These are phyloP conservation scores for Aspergillus cejpii DNA, from an alignment of 2,329 filamentous ascomycete genomes.

Conservation along the genomic window DNA sequence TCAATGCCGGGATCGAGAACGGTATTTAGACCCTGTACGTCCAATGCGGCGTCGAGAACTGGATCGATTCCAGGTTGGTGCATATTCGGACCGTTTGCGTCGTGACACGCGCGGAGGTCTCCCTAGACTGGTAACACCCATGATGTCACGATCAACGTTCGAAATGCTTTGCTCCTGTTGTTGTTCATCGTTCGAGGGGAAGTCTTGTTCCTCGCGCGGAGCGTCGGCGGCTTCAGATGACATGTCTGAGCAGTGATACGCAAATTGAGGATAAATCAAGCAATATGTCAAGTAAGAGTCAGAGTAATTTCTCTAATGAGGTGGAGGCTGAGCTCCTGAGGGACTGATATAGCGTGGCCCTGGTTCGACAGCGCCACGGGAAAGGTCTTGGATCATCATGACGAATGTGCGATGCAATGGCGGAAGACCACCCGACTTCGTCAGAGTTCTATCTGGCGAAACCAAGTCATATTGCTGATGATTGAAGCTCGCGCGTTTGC, in stretches of 20 bases:
- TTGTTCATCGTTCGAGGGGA: slow-evolving; percentile 1
- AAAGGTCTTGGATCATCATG: slow-evolving; percentile 1
- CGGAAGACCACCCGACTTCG: not conserved
- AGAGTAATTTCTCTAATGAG: not conserved
- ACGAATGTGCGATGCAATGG: not conserved
- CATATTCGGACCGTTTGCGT: slow-evolving; percentile 5
- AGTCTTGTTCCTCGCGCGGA: slow-evolving; percentile 4
- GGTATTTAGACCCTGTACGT: slow-evolving; percentile 13
- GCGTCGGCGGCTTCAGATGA: slow-evolving; percentile 10
- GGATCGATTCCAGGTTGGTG: slow-evolving; percentile 1
- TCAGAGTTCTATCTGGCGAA: not conserved
- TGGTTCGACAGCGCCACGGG: not conserved
- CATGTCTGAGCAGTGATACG: slow-evolving; percentile 2
- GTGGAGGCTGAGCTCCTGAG: no score
- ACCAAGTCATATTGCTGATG: not conserved
- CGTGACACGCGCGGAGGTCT: slow-evolving; percentile 6
- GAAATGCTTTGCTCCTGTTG: slow-evolving; percentile 7
- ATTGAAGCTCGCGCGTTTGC: not conserved
- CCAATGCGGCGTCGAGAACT: slow-evolving; percentile 1
- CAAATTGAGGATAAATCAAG: not conserved
- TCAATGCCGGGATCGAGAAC: slow-evolving; percentile 15
- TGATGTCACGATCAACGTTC: slow-evolving; percentile 13
- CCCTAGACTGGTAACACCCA: slow-evolving; percentile 9
- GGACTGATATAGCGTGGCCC: not conserved
- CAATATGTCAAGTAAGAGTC: not conserved